phyloP scores from a whole-genome alignment of 2,329 filamentous ascomycete species.

The Penicillium sp. region DNA sequence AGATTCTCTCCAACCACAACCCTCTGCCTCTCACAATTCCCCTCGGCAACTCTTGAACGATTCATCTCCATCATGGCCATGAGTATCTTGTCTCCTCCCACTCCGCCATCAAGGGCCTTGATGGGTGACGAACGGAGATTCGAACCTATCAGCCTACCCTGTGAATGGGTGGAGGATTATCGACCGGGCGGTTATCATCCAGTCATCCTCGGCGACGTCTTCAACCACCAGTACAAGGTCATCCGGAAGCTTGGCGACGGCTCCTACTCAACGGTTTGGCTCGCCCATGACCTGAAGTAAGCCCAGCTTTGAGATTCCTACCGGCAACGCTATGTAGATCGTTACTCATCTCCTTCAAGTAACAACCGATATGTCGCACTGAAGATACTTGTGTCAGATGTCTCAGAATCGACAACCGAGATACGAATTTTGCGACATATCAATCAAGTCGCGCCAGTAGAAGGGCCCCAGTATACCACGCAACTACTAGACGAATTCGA shows the following conservation, averaged over 20 bases:
- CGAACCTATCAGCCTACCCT: constrained; percentile 19
- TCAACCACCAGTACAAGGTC: constrained; percentile 44
- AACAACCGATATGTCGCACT: constrained; percentile 31
- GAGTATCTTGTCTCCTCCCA: constrained; percentile 15
- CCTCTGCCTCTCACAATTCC: background rate
- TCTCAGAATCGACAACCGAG: constrained; percentile 16
- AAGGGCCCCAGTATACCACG: constrained; percentile 16
- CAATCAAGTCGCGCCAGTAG: constrained; percentile 15
- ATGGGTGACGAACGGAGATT: constrained; percentile 15
- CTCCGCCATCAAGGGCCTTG: constrained; percentile 10
- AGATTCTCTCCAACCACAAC: no score
- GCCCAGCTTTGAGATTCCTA: constrained; percentile 13
- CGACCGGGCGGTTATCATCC: constrained; percentile 47
- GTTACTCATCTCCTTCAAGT: constrained; percentile 15
- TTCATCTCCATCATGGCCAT: constrained; percentile 10
- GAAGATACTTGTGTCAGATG: constrained; percentile 32
- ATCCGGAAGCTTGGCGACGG: constrained; percentile 50
- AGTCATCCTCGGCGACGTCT: constrained; percentile 42
- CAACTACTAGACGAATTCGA: constrained; percentile 28
- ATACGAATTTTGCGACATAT: constrained; percentile 21
- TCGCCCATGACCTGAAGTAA: constrained; percentile 37
- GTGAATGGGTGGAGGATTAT: constrained; percentile 34
- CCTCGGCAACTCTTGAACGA: constrained; percentile 10
- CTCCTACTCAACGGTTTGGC: constrained; percentile 49
- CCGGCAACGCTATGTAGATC: constrained; percentile 6